Evolutionary conservation across 116 monocot genomes (phyloP).

Genomic region (Cymodocea nodosa): DNA sequence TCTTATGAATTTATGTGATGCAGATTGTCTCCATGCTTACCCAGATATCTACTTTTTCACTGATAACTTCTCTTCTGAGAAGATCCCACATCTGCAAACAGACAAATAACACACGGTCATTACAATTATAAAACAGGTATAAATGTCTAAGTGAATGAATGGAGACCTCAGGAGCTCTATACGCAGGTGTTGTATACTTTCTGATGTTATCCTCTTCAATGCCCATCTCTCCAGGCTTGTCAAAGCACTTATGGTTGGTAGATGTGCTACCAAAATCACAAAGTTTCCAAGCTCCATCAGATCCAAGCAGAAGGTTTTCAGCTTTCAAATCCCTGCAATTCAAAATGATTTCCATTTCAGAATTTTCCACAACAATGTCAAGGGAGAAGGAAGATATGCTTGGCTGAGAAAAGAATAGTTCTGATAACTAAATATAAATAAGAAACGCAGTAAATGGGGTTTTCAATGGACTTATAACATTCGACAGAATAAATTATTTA

Average conservation of each 20-base stretch:
- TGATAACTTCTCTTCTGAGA: conserved; percentile 79
- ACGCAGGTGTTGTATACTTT: conserved; percentile 95
- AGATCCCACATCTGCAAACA: conserved; percentile 96
- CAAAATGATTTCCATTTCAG: not conserved
- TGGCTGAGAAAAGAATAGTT: too few species aligned
- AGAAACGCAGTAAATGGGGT: too few species aligned
- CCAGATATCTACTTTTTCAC: conserved; percentile 99
- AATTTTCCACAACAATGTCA: not conserved
- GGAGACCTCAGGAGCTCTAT: conserved; percentile 92
- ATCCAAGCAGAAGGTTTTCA: conserved; percentile 93
- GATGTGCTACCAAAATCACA: conserved; percentile 98
- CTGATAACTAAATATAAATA: too few species aligned
- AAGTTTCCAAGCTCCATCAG: conserved; percentile 88
- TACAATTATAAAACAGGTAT: conserved; percentile 1
- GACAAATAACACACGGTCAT: conserved; percentile 4
- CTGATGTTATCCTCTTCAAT: conserved; percentile 98
- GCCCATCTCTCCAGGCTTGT: conserved; percentile 94
- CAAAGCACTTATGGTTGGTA: conserved; percentile 92
- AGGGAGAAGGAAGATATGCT: too few species aligned
- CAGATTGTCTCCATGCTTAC: conserved; percentile 27
- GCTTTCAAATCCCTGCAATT: conserved; percentile 74
- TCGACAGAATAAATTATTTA: too few species aligned
- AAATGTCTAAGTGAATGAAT: not conserved
- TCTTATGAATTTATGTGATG: not conserved
- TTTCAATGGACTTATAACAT: too few species aligned